Evolutionary conservation across 108 stramenopile genomes (phyloP).

Genomic region (Cylindrotheca closterium): DNA sequence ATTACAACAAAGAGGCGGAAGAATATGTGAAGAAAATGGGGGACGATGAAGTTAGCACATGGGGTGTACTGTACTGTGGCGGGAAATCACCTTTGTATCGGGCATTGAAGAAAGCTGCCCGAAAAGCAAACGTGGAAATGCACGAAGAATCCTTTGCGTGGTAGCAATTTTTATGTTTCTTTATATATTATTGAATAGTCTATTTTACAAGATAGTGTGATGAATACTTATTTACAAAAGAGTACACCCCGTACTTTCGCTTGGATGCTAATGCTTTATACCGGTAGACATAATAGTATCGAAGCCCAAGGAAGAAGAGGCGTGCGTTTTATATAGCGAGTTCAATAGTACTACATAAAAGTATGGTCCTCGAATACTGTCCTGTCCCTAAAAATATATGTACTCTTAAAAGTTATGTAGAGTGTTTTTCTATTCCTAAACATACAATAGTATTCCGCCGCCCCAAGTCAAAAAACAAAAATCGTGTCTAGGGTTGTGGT

Average conservation of each 20-base stretch:
- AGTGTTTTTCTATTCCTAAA: no score
- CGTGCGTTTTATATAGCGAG: not conserved
- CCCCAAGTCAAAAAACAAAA: no score
- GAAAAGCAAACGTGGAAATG: constrained; percentile 25
- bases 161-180: constrained; percentile 9
- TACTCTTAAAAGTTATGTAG: no score
- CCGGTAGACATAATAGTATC: not conserved
- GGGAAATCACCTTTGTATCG: constrained; percentile 13
- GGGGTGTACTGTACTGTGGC: constrained; percentile 43
- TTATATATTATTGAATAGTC: not conserved
- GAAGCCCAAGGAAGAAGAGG: not conserved
- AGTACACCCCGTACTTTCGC: no score
- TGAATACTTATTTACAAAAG: no score
- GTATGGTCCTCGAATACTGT: no score
- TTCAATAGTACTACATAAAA: not conserved
- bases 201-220: not conserved
- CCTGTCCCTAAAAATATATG: no score
- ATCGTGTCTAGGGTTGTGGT: no score
- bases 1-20: constrained; percentile 12
- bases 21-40: constrained; percentile 22
- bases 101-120: constrained; percentile 20
- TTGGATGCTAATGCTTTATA: no score
- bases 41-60: constrained; percentile 18
- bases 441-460: no score
- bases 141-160: constrained; percentile 39